Evolutionary conservation across 805 yeast species (phyloP).

Genomic region (Suhomyces pyralidae): DNA sequence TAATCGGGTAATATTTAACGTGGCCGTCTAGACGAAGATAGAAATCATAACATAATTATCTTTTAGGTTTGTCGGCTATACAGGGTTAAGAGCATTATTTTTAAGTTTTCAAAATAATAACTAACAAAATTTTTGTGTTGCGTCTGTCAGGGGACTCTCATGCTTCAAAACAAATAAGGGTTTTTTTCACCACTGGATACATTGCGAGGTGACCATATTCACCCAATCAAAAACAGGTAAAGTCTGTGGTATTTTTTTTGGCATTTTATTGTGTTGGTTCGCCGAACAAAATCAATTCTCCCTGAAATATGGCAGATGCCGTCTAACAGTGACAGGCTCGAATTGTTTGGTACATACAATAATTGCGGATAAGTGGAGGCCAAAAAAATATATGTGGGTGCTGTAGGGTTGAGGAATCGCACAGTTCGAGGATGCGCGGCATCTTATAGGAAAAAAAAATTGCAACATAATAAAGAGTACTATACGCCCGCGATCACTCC

Average conservation of each 20-base stretch:
- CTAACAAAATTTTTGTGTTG: neutral
- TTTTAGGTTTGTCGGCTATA: neutral
- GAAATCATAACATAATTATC: slow-evolving; percentile 1
- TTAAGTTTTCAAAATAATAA: neutral
- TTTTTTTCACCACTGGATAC: neutral
- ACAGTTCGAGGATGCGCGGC: neutral
- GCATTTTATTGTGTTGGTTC: neutral
- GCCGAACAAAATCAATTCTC: neutral
- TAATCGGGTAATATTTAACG: neutral
- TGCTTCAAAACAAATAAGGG: neutral
- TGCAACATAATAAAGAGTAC: neutral
- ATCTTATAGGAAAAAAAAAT: neutral
- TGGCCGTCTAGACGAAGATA: slow-evolving; percentile 2
- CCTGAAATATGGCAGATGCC: neutral
- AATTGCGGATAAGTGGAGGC: neutral
- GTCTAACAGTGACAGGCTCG: neutral
- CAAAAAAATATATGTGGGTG: neutral
- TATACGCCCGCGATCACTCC: neutral
- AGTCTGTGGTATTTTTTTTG: neutral
- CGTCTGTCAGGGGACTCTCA: slow-evolving; percentile 4
- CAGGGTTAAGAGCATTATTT: neutral
- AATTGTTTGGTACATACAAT: neutral
- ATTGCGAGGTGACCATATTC: neutral
- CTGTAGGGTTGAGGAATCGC: neutral
- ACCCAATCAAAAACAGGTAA: neutral